Percentiles rank a stretch among this genome's conserved stretches.
phyloP scores from a whole-genome alignment of 2,329 filamentous ascomycete genomes.

The Fusarium vanettenii region DNA sequence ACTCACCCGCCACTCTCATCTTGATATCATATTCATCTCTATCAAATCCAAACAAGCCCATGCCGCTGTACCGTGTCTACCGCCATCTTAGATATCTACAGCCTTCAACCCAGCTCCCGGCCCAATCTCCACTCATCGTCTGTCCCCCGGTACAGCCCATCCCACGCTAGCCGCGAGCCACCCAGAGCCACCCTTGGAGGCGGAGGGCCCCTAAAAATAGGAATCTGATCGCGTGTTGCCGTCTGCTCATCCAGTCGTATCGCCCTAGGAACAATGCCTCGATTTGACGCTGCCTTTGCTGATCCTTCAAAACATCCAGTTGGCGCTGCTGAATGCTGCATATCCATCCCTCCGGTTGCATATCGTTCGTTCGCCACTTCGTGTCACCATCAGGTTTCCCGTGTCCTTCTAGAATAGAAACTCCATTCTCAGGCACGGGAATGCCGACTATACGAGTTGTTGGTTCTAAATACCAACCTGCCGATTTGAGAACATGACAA shows the following conservation, averaged over 20 bases:
- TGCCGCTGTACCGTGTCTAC: background rate
- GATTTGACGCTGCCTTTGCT: constrained; percentile 14
- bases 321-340: constrained; percentile 7
- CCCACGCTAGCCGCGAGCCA: constrained; percentile 3
- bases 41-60: background rate
- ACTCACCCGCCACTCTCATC: background rate
- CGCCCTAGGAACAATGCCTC: constrained; percentile 28
- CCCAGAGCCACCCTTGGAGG: background rate
- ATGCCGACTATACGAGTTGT: background rate
- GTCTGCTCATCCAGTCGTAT: constrained; percentile 13
- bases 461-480: background rate
- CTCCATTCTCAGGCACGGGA: background rate
- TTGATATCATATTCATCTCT: background rate
- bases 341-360: background rate
- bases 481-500: background rate
- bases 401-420: background rate
- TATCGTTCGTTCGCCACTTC: background rate
- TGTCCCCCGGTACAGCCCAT: background rate
- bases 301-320: constrained; percentile 8
- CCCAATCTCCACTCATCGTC: constrained; percentile 22
- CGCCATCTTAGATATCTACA: background rate
- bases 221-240: constrained; percentile 36
- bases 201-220: constrained; percentile 40
- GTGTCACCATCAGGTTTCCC: background rate
- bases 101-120: background rate